Evolutionary conservation across 2,329 filamentous ascomycete species (phyloP), one percentile per base, ranked within the genome.

Genomic region (Herpotrichia juniperi): DNA sequence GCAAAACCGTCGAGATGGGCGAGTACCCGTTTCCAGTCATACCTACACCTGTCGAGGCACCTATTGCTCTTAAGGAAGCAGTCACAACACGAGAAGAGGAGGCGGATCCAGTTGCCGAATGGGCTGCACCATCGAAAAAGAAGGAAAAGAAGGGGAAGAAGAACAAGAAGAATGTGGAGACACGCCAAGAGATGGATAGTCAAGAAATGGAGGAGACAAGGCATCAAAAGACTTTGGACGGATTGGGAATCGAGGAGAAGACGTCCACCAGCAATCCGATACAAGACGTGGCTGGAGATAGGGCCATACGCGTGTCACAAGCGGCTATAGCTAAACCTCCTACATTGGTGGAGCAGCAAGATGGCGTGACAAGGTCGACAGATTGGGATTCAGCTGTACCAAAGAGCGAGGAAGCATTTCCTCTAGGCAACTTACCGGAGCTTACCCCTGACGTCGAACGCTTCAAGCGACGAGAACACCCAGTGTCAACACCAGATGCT

Each of bases 131-230:
- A 44, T 64, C 66, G 50, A 78, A 76, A 54, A 76, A 78, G 61
- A 82, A 80, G 57, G 76, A 69, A 24, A 65, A 62, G 47, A 68
- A 67, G 51, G 73, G 69, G 56, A 74, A 69, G 49, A 72, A 69
- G 35, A 62, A 59, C 19, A 67, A 67, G 53, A 58, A 47, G 8
- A 61, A 46, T 22, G 45, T 28, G 65, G 70, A 66, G 63, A 63
- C 39, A 19, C 14, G 6, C 22, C n/a, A 9, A 21, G 54, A 42
- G 10, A 24, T 28, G 30, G 30, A 50, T 17, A 42, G 47, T 43
- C 34, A 43, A 39, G 35, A 56, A 25, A 25, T 49, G 17, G 42
- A 58, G 40, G 53, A 48, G 14, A 59, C 51, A 39, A 59, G 49
- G 39, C 39, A 46, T 19, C 51, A 52, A 28, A 56, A 48, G 46